Conservation (phyloP, 495 filamentous ascomycete species). For the Saxispiralis lemnorum region DNA sequence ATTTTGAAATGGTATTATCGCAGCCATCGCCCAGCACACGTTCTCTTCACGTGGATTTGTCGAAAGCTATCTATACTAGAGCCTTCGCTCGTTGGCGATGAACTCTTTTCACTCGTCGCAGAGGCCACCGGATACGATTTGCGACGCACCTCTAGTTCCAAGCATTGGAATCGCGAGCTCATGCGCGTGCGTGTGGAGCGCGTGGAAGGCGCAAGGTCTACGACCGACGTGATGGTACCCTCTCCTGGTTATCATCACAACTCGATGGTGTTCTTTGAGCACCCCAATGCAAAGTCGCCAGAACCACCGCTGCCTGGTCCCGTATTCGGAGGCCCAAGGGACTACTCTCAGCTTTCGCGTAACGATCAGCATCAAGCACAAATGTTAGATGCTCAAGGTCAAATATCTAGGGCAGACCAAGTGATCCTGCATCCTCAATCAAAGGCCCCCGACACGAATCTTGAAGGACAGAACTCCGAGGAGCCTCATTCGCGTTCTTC, state of each 20-base stretch:
- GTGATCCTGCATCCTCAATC: no score
- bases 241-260: not conserved
- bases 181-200: not conserved
- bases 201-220: not conserved
- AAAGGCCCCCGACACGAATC: no score
- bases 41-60: slow-evolving; percentile 8
- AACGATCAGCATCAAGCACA: no score
- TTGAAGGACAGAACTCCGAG: no score
- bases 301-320: no score
- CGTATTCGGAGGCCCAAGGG: not conserved
- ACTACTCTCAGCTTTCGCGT: not conserved
- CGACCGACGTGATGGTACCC: not conserved
- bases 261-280: not conserved
- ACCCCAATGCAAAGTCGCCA: not conserved
- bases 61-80: not conserved
- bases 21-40: slow-evolving; percentile 7
- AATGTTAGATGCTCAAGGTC: no score
- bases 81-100: not conserved
- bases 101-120: slow-evolving; percentile 3
- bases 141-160: not conserved
- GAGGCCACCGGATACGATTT: slow-evolving; percentile 12
- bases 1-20: slow-evolving; percentile 7
- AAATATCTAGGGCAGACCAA: no score
- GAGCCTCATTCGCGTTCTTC: no score
- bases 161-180: not conserved